Base-by-base conservation (phyloP, 2,329 filamentous ascomycete species). In the Sarocladium brachiariae region DNA sequence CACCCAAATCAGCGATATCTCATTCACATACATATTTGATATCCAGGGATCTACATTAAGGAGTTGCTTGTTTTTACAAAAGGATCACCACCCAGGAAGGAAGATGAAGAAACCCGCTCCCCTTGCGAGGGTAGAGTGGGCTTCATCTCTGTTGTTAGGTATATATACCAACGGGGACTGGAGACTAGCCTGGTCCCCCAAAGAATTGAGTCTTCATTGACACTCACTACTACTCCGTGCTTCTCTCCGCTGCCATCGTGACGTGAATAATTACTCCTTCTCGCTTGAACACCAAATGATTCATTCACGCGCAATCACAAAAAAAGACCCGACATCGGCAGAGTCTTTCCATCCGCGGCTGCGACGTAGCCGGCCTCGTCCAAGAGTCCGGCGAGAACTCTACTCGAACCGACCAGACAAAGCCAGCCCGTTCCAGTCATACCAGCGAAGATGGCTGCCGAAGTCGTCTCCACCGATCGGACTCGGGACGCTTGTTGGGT, bases 11-110 rank as follows among this genome's bases (percentile, higher is more conserved):
- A 45, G 39, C 21, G 21, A 27, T 30, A 27, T 45, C 39, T 41
- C 23, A 7, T 27, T 27, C n/a, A 10, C 9, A 45, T 45, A 45
- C 39, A 45, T 45, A 45, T 19, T 45, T n/a, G 39, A 45, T 45
- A 45, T 45, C 39, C 39, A 45, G 24, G 21, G 9, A 30, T 39
- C 13, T 16, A 35, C n/a, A 19, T 35, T 35, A 3, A n/a, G 21
- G 21, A n/a, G 13, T 45, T 25, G 6, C 21, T 19, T 19, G n/a
- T 19, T 39, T 39, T 39, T 39, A 39, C 4, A 21, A 18, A 39
- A 10, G 35, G 35, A 39, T 39, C 35, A 39, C 35, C 35, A 39
- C 35, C 21, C 35, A 39, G 18, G 35, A 39, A 18, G 35, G 35
- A 35, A 35, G 33, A 35, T 13, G 33, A 35, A 9, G 33, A 35